Evolutionary conservation across 2,329 filamentous ascomycete species (phyloP).

Genomic region (Sporothrix brasiliensis): DNA sequence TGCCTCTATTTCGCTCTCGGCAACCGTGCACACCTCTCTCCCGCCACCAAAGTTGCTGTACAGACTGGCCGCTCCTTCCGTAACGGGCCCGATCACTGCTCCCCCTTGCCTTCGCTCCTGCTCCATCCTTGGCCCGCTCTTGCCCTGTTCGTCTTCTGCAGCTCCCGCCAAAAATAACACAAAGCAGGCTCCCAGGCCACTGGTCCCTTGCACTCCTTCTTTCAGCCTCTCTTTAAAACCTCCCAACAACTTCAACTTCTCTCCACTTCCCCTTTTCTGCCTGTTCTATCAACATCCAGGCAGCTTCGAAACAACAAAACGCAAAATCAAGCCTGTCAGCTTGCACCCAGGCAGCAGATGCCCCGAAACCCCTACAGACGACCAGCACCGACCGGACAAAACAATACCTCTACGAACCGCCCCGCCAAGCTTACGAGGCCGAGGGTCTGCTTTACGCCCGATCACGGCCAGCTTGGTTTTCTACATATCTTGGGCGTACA

Average conservation of each 20-base stretch:
- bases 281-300: slow-evolving; percentile 14
- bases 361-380: background rate
- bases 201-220: slow-evolving; percentile 15
- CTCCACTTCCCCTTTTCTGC: background rate
- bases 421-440: slow-evolving; percentile 1
- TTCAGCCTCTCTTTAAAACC: slow-evolving; percentile 27
- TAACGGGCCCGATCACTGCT: slow-evolving; percentile 19
- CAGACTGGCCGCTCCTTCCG: slow-evolving; percentile 21
- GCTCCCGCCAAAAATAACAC: slow-evolving; percentile 26
- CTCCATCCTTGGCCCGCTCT: slow-evolving; percentile 11
- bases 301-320: slow-evolving; percentile 8
- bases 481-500: background rate
- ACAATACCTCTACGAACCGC: background rate
- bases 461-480: slow-evolving; percentile 6
- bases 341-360: background rate
- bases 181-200: background rate
- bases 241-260: slow-evolving; percentile 1
- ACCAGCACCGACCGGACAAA: background rate
- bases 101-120: background rate
- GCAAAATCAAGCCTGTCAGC: background rate
- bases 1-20: background rate
- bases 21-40: background rate
- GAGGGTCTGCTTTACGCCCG: slow-evolving; percentile 20
- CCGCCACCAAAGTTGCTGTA: background rate
- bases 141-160: slow-evolving; percentile 19